Conservation (phyloP, 495 filamentous ascomycete genomes). For the Podospora didyma region DNA sequence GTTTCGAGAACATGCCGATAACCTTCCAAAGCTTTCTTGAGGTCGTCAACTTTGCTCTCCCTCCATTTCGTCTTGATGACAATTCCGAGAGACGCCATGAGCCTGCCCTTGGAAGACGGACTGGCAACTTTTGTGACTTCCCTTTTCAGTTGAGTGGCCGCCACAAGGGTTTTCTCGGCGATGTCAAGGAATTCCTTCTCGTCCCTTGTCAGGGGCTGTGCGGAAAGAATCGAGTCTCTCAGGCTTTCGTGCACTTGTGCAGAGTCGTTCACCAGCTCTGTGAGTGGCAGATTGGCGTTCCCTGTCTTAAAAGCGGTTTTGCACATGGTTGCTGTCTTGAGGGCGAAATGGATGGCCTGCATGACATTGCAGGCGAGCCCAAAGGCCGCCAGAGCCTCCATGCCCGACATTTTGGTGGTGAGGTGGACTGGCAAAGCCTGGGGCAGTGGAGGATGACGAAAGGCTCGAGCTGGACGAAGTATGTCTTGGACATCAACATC, state of each 20-base stretch:
- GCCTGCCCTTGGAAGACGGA: constrained; percentile 4
- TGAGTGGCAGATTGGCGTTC: constrained; percentile 7
- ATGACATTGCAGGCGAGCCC: constrained; percentile 30
- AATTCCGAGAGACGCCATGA: not conserved
- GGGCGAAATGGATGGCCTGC: constrained; percentile 23
- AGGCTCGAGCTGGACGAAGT: too few relatives aligned
- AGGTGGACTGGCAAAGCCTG: too few relatives aligned
- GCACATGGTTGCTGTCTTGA: constrained; percentile 3
- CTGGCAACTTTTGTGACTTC: constrained; percentile 1
- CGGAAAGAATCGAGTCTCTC: constrained; percentile 5
- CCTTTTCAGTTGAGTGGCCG: not conserved
- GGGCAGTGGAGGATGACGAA: too few relatives aligned
- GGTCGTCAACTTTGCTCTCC: not conserved
- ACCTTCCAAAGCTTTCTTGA: constrained; percentile 1
- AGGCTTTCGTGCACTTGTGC: not conserved
- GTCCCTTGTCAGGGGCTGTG: constrained; percentile 4
- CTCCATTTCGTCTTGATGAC: not conserved
- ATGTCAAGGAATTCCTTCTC: constrained; percentile 2
- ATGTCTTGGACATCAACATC: too few relatives aligned
- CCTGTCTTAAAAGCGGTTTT: constrained; percentile 10
- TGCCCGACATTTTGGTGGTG: not conserved
- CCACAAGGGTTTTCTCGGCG: not conserved
- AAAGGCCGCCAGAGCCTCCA: constrained; percentile 26
- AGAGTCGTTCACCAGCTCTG: not conserved
- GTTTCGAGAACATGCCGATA: constrained; percentile 8